These are phyloP conservation scores for Phytophthora ohioensis DNA, from an alignment of 352 stramenopile genomes.

Conservation along the genomic window DNA sequence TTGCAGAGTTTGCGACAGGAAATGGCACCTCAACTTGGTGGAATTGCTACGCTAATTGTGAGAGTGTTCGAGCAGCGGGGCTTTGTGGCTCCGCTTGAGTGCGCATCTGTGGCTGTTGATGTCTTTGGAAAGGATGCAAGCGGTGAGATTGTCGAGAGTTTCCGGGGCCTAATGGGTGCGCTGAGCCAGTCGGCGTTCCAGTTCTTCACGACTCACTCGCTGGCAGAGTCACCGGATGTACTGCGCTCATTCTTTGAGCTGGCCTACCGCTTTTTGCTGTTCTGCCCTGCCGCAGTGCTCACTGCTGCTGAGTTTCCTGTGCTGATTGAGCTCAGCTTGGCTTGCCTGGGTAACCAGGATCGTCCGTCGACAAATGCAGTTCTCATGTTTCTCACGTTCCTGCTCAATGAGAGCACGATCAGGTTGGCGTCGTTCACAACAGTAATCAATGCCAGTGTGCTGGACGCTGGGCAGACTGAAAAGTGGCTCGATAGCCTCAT, in stretches of 20 bases:
- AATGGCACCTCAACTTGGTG: slow-evolving; percentile 57
- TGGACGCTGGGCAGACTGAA: slow-evolving; percentile 49
- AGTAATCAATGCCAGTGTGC: slow-evolving; percentile 57
- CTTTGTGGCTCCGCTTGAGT: slow-evolving; percentile 74
- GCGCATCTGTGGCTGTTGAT: slow-evolving; percentile 68
- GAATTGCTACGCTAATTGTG: slow-evolving; percentile 66
- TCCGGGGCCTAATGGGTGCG: slow-evolving; percentile 62
- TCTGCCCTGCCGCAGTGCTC: slow-evolving; percentile 71
- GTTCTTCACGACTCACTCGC: slow-evolving; percentile 65
- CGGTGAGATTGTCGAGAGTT: slow-evolving; percentile 55
- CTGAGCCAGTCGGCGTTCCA: slow-evolving; percentile 72
- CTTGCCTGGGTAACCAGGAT: slow-evolving; percentile 74
- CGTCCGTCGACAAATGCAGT: slow-evolving; percentile 72
- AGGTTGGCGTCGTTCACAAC: slow-evolving; percentile 53
- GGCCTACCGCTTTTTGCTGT: slow-evolving; percentile 74
- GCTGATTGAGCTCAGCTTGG: slow-evolving; percentile 65
- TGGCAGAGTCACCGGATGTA: slow-evolving; percentile 70
- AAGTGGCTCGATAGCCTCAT: slow-evolving; percentile 66
- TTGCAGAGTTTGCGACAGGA: slow-evolving; percentile 69
- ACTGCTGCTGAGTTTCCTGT: slow-evolving; percentile 63
- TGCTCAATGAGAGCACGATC: slow-evolving; percentile 63
- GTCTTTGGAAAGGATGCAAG: slow-evolving; percentile 66
- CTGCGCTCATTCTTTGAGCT: slow-evolving; percentile 75
- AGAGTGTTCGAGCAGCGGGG: slow-evolving; percentile 61
- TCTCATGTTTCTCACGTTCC: slow-evolving; percentile 69